Evolutionary conservation across 2,329 filamentous ascomycete genomes (phyloP).

Genomic region (Setomelanomma holmii): DNA sequence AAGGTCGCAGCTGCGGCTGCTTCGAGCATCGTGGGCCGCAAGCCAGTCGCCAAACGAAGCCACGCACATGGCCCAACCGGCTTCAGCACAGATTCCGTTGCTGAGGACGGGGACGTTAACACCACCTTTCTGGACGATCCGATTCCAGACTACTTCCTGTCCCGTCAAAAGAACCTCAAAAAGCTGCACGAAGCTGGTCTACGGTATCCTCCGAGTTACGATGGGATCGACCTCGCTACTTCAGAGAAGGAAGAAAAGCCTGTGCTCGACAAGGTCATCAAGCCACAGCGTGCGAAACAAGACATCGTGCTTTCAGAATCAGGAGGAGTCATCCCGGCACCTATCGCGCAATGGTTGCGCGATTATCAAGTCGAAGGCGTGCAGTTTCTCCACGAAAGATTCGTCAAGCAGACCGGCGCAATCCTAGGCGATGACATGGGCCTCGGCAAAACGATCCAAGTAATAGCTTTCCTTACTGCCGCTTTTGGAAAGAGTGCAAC

Average conservation of each 20-base stretch:
- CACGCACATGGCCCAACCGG: slow-evolving; percentile 11
- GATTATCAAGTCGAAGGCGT: slow-evolving; percentile 91
- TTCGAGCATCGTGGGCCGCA: slow-evolving; percentile 52
- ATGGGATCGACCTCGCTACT: slow-evolving; percentile 78
- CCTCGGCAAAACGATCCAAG: slow-evolving; percentile 94
- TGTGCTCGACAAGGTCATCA: slow-evolving; percentile 65
- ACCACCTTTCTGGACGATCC: slow-evolving; percentile 64
- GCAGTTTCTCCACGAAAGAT: slow-evolving; percentile 83
- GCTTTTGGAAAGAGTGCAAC: slow-evolving; percentile 96
- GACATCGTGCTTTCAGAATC: slow-evolving; percentile 80
- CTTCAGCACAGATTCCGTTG: slow-evolving; percentile 30
- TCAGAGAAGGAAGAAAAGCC: slow-evolving; percentile 74
- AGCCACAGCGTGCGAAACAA: slow-evolving; percentile 72
- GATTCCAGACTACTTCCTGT: slow-evolving; percentile 75
- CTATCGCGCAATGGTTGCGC: slow-evolving; percentile 88
- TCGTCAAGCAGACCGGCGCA: slow-evolving; percentile 88
- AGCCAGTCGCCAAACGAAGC: slow-evolving; percentile 29
- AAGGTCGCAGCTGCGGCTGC: slow-evolving; percentile 53
- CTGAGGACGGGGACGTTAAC: slow-evolving; percentile 56
- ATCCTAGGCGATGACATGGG: slow-evolving; percentile 98
- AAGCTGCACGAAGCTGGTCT: slow-evolving; percentile 72
- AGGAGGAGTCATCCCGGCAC: slow-evolving; percentile 80
- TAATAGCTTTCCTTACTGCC: slow-evolving; percentile 87
- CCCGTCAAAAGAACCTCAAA: slow-evolving; percentile 75
- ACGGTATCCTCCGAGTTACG: slow-evolving; percentile 77